Evolutionary conservation across 1,139 yeast genomes (phyloP).

Genomic region (Wickerhamomyces sp.): DNA sequence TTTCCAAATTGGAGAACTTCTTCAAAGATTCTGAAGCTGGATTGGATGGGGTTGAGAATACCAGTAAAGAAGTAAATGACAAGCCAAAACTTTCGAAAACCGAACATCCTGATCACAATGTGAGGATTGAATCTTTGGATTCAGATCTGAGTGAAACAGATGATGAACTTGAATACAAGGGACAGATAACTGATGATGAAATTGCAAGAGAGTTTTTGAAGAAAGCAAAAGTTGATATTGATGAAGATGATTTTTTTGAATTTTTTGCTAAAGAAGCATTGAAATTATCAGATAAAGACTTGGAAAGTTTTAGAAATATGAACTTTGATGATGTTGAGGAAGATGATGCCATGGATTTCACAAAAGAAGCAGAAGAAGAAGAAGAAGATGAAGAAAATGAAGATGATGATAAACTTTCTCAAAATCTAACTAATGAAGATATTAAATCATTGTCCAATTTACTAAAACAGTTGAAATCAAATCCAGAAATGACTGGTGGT

Average conservation of each 20-base stretch:
- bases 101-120: no score
- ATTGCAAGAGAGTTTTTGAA: constrained; percentile 23
- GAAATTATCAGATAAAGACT: constrained; percentile 35
- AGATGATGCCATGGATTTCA: neutral
- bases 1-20: constrained; percentile 22
- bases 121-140: neutral
- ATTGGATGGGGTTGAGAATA: constrained; percentile 24
- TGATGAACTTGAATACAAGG: neutral
- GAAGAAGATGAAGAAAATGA: constrained; percentile 12
- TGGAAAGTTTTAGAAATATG: constrained; percentile 28
- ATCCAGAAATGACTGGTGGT: constrained; percentile 28
- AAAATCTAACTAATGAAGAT: neutral
- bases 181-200: constrained; percentile 9
- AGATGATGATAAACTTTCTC: constrained; percentile 12
- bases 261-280: constrained; percentile 50
- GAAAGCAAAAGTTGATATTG: constrained; percentile 35
- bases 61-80: no score
- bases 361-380: constrained; percentile 5
- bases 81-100: constrained; percentile 6
- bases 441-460: constrained; percentile 25
- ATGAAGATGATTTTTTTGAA: constrained; percentile 62
- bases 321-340: constrained; percentile 1
- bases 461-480: constrained; percentile 15
- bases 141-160: neutral
- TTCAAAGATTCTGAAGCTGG: constrained; percentile 26